Base-by-base conservation (phyloP, 1,139 yeast genomes). In the Nakaseomyces delphensis region DNA sequence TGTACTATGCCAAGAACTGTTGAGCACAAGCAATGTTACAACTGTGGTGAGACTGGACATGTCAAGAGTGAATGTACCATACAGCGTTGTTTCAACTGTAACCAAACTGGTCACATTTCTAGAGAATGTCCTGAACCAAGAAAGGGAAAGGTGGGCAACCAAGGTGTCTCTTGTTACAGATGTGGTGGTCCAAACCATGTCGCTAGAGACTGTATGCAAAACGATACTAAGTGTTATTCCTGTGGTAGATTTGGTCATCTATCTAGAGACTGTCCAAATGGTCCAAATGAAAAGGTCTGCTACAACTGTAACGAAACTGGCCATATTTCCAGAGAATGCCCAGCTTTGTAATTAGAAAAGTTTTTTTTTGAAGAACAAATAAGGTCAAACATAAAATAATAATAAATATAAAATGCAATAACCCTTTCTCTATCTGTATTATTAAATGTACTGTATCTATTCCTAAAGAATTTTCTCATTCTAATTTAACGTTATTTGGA, bases 111-210 rank as follows among this genome's bases (percentile, higher is more conserved):
- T 45, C 96, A 87, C 71, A 74, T 84, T 62, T 76, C 89, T 54
- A 77, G 77, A 70, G 73, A 78, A 67, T 80, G 96, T 68, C 63
- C 68, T 41, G 72, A 71, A 48, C 71, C 72, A 54, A 59, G 46
- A 45, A 57, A 53, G 43, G 41, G 50, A 50, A 53, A 54, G 46
- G 45, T 49, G 41, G 40, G 45, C 31, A 42, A 57, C 37, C 40
- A 43, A 43, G 71, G 72, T 51, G 75, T 84, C 49, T 77, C 87
- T 46, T 85, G 95, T 68, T 83, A 82, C 80, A 84, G 81, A 68
- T 85, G 95, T 66, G 94, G 94, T 59, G 95, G 93, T 51, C 89
- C 93, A 62, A 84, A 84, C 77, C 95, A 85, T 66, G 82, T 79
- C 68, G 95, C 95, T 50, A 81, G 86, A 68, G 94, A 84, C 66